Conservation (phyloP, 2,329 filamentous ascomycete genomes). For the Sporothrix euskadiensis region DNA sequence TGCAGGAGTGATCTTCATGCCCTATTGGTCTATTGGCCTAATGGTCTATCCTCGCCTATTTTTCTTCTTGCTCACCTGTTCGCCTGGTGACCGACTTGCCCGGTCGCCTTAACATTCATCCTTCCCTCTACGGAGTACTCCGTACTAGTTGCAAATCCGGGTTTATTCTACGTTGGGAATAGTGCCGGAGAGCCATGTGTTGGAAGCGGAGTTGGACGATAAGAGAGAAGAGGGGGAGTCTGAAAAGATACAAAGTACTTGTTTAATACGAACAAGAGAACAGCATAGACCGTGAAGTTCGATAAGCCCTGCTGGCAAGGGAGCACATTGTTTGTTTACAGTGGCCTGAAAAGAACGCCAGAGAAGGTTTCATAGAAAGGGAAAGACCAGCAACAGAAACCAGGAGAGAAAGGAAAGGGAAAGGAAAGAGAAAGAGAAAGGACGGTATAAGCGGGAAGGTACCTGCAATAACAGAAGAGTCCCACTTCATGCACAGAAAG, state of each 20-base stretch:
- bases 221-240: not conserved
- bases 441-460: not conserved
- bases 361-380: not conserved
- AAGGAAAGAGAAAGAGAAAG: not conserved
- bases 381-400: not conserved
- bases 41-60: not conserved
- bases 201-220: not conserved
- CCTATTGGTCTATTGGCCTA: not conserved
- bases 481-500: not conserved
- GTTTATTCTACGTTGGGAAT: not conserved
- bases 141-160: constrained; percentile 1
- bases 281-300: not conserved
- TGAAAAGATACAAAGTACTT: constrained; percentile 1
- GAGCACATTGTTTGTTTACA: not conserved
- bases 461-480: not conserved
- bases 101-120: not conserved
- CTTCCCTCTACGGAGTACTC: not conserved
- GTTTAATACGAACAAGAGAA: not conserved
- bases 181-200: not conserved
- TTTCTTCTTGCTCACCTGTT: not conserved
- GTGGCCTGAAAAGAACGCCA: not conserved
- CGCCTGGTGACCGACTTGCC: not conserved
- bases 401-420: too few relatives aligned
- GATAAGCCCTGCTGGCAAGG: not conserved
- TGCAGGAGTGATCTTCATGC: not conserved